These are phyloP conservation scores for Multifurca ochricompacta DNA, from an alignment of 768 basidiomycete species.

Conservation along the genomic window DNA sequence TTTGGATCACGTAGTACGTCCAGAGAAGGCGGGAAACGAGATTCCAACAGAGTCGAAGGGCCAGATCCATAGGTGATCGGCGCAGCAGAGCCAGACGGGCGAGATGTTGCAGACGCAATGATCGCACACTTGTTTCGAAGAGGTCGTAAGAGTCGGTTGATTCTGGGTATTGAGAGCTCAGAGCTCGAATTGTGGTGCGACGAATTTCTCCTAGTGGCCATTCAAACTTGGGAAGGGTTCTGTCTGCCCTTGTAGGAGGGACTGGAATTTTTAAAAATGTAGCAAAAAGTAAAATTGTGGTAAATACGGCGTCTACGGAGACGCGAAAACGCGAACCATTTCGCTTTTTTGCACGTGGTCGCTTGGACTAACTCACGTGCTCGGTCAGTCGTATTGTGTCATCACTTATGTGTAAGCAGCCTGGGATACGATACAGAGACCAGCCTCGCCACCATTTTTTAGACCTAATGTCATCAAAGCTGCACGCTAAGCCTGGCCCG, in stretches of 20 bases:
- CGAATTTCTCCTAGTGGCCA: not conserved
- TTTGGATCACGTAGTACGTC: conserved; percentile 33
- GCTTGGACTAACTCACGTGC: too few species aligned
- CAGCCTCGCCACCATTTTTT: too few species aligned
- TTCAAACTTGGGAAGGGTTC: not conserved
- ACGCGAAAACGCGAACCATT: too few species aligned
- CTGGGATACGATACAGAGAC: too few species aligned
- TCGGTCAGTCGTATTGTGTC: too few species aligned
- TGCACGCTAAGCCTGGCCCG: not conserved
- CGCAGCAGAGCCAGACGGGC: conserved; percentile 20
- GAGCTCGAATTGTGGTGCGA: not conserved
- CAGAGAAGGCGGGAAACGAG: conserved; percentile 28
- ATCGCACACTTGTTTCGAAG: conserved; percentile 39
- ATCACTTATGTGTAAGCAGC: too few species aligned
- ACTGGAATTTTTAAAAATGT: too few species aligned
- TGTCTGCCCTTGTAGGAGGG: too few species aligned
- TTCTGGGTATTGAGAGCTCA: conserved; percentile 33
- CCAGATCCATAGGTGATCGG: conserved; percentile 19
- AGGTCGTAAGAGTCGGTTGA: conserved; percentile 41
- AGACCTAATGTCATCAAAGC: not conserved
- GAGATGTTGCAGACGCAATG: conserved; percentile 27
- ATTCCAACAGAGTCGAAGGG: not conserved
- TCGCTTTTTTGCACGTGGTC: too few species aligned
- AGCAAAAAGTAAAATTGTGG: too few species aligned
- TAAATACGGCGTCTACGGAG: too few species aligned